Percentiles rank a stretch among this genome's conserved stretches.
phyloP scores from a whole-genome alignment of 2,329 filamentous ascomycete genomes.

The Ceratocystis albifundus region DNA sequence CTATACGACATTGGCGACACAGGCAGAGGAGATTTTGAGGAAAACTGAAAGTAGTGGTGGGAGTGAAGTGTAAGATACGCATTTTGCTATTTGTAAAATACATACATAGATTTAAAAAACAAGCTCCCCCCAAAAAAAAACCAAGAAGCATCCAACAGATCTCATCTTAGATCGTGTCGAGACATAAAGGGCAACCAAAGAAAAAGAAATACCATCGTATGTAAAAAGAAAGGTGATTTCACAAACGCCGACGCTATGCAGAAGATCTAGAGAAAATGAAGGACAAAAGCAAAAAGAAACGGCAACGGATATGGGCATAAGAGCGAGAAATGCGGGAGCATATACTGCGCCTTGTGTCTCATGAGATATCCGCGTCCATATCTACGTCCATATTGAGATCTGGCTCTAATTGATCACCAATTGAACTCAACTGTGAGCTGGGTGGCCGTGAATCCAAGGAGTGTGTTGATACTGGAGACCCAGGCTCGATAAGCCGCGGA shows the following conservation, averaged over 20 bases:
- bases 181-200: slow-evolving; percentile 2
- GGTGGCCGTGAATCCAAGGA: slow-evolving; percentile 35
- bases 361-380: slow-evolving; percentile 26
- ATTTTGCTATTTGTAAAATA: slow-evolving; percentile 15
- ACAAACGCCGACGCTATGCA: slow-evolving; percentile 38
- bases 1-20: slow-evolving; percentile 29
- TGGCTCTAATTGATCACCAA: slow-evolving; percentile 38
- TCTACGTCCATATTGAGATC: slow-evolving; percentile 39
- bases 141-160: neutral
- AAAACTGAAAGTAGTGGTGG: slow-evolving; percentile 19
- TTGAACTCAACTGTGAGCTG: slow-evolving; percentile 47
- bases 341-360: neutral
- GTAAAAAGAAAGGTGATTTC: slow-evolving; percentile 7
- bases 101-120: slow-evolving; percentile 13
- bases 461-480: slow-evolving; percentile 7
- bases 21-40: slow-evolving; percentile 9
- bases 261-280: slow-evolving; percentile 5
- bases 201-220: neutral
- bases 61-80: slow-evolving; percentile 13
- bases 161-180: neutral
- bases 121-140: neutral
- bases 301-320: neutral
- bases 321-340: neutral
- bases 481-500: slow-evolving; percentile 18
- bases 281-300: slow-evolving; percentile 5